Base-by-base conservation (phyloP, 305 asterid species). In the Euphrasia arctica region DNA sequence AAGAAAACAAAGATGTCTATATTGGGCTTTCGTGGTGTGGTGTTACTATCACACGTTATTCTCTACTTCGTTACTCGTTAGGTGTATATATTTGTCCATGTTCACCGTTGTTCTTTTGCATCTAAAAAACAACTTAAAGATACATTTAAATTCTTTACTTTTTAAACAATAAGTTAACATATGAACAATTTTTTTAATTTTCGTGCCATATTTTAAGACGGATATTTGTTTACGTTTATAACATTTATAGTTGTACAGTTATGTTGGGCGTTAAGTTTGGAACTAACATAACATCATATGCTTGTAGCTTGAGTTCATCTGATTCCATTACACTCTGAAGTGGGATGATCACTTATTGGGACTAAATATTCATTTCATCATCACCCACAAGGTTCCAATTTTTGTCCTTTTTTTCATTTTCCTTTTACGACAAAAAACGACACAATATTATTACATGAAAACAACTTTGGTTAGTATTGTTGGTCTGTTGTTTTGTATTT, bases 291-390 rank as follows among this genome's bases (percentile, higher is more conserved):
- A 18, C 22, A 18, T 18, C 22, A 18, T 18, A 18, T 18, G 22
- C 22, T 18, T 18, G 22, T 18, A 18, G 22, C 22, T 18, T 18
- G 22, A 18, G 22, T 18, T 18, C 22, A 18, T 18, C 22, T 18
- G 22, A 18, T 18, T 18, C 22, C 22, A 18, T 18, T 18, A 18
- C 22, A 18, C 65, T 68, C 48, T 58, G 27, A 60, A 69, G 68
- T 68, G 75, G 77, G 67, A 7, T 39, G 11, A 39, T 18, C 42
- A 36, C 42, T 39, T 7, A 39, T 39, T 7, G 68, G n/a, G 75
- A 54, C 72, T 69, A 13, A 6, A 54, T 74, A 18, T 18, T 69
- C 78, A 55, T 36, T 60, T 39, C 62, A 50, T 52, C 60, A 69
- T 18, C 25, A 45, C 14, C 27, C 42, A 45, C 13, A 47, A n/a